Conservation (phyloP, 176 grass and related monocot species). For the Carex pumila region DNA sequence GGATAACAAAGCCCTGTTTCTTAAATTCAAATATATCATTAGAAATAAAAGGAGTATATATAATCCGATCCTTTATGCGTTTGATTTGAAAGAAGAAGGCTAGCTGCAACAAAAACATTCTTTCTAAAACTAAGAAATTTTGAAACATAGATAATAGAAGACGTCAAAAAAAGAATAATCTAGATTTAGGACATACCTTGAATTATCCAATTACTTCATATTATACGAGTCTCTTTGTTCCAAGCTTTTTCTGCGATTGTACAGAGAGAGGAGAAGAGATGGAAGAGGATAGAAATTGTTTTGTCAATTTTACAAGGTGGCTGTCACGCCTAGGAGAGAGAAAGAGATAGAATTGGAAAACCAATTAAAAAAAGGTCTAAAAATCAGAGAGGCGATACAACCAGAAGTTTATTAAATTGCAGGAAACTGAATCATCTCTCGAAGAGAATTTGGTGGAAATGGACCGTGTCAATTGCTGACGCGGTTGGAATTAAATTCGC, state of each 20-base stretch:
- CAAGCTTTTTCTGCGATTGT: background rate
- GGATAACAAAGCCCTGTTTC: background rate
- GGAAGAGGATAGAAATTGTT: conserved; percentile 3
- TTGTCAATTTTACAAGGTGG: conserved; percentile 25
- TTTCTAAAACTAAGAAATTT: background rate
- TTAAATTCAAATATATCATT: background rate
- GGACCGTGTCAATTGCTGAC: conserved; percentile 21
- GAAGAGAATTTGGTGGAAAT: conserved; percentile 15
- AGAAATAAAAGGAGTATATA: background rate
- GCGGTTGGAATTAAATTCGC: background rate
- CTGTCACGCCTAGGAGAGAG: conserved; percentile 19
- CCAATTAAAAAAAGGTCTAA: background rate
- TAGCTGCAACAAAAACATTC: background rate
- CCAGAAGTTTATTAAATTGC: background rate
- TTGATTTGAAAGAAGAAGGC: background rate
- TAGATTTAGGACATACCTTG: background rate
- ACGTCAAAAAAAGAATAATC: background rate
- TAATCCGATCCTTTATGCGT: background rate
- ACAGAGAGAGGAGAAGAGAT: background rate
- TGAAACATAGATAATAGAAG: background rate
- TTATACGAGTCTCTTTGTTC: conserved; percentile 14
- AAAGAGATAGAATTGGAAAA: conserved; percentile 1
- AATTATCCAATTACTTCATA: conserved; percentile 10
- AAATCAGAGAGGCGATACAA: conserved; percentile 10
- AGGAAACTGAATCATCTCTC: conserved; percentile 7